Percentiles rank a stretch among this genome's conserved stretches.
Evolutionary conservation across 2,329 filamentous ascomycete species (phyloP).

Genomic region (Aspergillus udagawae): DNA sequence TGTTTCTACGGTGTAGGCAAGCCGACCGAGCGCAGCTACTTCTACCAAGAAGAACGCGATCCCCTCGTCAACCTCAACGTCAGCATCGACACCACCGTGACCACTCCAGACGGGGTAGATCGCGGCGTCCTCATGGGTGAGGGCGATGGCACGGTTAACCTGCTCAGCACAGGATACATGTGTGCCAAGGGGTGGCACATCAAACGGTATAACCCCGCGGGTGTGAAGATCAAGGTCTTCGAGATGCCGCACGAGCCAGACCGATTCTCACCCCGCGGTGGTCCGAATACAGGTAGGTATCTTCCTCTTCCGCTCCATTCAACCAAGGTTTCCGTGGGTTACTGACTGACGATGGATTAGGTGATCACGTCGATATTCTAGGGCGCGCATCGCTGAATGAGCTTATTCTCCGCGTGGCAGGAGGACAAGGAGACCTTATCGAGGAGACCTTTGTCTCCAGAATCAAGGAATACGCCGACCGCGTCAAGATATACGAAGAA

Average conservation of each 20-base stretch:
- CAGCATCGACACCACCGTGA: slow-evolving; percentile 51
- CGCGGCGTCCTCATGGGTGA: slow-evolving; percentile 94
- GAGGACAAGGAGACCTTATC: slow-evolving; percentile 77
- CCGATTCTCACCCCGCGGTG: slow-evolving; percentile 75
- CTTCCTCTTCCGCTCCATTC: slow-evolving; percentile 42
- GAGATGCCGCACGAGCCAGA: slow-evolving; percentile 98
- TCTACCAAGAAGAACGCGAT: slow-evolving; percentile 72
- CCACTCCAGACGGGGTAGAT: slow-evolving; percentile 53
- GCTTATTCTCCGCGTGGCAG: slow-evolving; percentile 78
- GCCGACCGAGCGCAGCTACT: slow-evolving; percentile 87
- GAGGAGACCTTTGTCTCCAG: slow-evolving; percentile 73
- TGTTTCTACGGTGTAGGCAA: slow-evolving; percentile 97
- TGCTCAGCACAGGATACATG: slow-evolving; percentile 95
- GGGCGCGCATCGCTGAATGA: slow-evolving; percentile 88
- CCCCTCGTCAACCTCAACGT: slow-evolving; percentile 54
- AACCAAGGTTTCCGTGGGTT: neutral
- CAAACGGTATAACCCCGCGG: slow-evolving; percentile 87
- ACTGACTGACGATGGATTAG: slow-evolving; percentile 41
- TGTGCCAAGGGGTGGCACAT: slow-evolving; percentile 92
- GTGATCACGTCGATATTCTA: slow-evolving; percentile 95
- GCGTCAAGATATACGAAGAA: slow-evolving; percentile 77
- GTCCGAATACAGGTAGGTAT: slow-evolving; percentile 61
- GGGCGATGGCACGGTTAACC: slow-evolving; percentile 90
- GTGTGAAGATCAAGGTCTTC: slow-evolving; percentile 73
- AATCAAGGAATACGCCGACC: slow-evolving; percentile 76